Evolutionary conservation across 176 grass and related monocot species (phyloP).

Genomic region (Zoysia pacifica): DNA sequence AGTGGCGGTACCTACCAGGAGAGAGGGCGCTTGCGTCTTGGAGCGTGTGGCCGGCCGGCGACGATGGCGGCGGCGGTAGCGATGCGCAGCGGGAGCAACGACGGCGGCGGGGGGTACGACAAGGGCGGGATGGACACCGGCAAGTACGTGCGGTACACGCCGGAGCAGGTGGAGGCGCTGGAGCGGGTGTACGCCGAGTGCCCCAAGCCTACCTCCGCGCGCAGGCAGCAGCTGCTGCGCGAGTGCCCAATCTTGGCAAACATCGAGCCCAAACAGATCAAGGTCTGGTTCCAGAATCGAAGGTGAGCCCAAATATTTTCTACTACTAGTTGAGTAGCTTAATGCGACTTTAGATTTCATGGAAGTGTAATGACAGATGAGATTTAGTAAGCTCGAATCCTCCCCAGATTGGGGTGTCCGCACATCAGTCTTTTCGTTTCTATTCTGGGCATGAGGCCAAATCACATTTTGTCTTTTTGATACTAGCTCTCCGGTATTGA

Average conservation of each 20-base stretch:
- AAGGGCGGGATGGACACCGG: constrained; percentile 67
- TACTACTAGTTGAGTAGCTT: neutral
- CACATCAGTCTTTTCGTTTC: neutral
- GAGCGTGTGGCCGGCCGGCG: neutral
- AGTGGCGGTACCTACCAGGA: constrained; percentile 8
- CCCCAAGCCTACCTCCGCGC: constrained; percentile 88
- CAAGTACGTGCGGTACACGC: constrained; percentile 98
- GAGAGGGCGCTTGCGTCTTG: constrained; percentile 13
- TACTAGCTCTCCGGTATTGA: constrained; percentile 12
- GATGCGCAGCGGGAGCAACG: constrained; percentile 60
- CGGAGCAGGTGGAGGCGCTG: constrained; percentile 95
- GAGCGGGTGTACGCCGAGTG: constrained; percentile 93
- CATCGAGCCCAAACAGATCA: constrained; percentile 98
- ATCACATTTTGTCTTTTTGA: neutral
- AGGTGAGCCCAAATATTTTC: constrained; percentile 50
- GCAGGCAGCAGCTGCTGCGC: constrained; percentile 90
- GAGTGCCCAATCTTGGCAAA: constrained; percentile 86
- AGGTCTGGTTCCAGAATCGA: constrained; percentile 99
- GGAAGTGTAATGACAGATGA: neutral
- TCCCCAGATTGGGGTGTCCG: neutral
- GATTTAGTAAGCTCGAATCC: neutral
- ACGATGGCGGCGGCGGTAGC: constrained; percentile 81
- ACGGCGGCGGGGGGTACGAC: constrained; percentile 59
- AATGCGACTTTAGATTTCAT: neutral
- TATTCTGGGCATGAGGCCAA: constrained; percentile 18